phyloP scores from a whole-genome alignment of 2,329 filamentous ascomycete species.

The Juglanconis oblonga region DNA sequence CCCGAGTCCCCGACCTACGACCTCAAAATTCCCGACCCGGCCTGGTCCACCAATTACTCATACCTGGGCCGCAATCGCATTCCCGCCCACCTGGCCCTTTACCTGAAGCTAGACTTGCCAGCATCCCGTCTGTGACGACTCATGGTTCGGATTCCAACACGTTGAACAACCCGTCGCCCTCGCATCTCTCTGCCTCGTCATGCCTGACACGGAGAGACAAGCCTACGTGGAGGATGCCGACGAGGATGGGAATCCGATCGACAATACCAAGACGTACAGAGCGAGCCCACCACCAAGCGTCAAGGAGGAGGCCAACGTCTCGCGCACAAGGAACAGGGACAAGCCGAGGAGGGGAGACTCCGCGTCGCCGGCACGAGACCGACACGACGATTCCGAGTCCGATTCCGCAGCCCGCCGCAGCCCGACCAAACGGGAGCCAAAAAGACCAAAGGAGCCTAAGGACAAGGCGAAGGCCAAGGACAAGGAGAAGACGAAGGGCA shows the following conservation, averaged over 20 bases:
- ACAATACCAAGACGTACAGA: conserved; percentile 41
- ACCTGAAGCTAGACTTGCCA: background rate
- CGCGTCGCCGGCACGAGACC: conserved; percentile 29
- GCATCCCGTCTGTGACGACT: background rate
- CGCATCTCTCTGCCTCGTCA: conserved; percentile 27
- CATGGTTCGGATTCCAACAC: background rate
- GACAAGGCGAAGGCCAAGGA: conserved; percentile 27
- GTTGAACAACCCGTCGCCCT: background rate
- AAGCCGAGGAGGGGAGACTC: conserved; percentile 36
- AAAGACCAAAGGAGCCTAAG: conserved; percentile 28
- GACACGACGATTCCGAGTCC: conserved; percentile 41
- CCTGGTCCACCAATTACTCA: conserved; percentile 9
- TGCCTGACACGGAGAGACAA: conserved; percentile 39
- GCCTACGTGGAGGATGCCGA: conserved; percentile 51
- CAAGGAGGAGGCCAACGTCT: conserved; percentile 51
- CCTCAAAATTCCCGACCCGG: conserved; percentile 14
- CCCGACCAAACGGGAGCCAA: conserved; percentile 30
- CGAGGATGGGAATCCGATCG: conserved; percentile 42
- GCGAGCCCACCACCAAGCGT: conserved; percentile 41
- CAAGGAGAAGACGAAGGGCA: conserved; percentile 26
- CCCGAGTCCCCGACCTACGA: conserved; percentile 11
- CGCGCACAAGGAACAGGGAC: conserved; percentile 41
- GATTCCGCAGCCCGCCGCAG: conserved; percentile 32
- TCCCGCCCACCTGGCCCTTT: no score
- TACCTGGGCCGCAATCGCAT: background rate